These are phyloP conservation scores for Aspergillus pseudotamarii DNA, from an alignment of 2,329 filamentous ascomycete genomes.

Conservation along the genomic window DNA sequence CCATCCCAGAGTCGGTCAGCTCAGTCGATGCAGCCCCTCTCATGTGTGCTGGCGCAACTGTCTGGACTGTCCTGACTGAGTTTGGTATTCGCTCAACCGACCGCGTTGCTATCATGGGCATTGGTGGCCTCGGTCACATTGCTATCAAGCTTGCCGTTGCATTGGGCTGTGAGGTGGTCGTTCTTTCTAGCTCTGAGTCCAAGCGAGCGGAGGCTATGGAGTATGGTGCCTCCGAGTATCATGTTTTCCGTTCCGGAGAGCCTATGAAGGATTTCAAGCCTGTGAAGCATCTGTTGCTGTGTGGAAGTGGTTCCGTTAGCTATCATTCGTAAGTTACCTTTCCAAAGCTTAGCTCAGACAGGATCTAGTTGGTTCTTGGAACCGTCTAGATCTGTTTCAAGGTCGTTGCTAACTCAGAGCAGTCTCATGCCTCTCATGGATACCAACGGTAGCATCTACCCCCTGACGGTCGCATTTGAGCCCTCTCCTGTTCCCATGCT, in stretches of 20 bases:
- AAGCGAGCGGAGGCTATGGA: conserved; percentile 25
- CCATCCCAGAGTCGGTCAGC: conserved; percentile 26
- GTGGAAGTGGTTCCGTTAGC: conserved; percentile 14
- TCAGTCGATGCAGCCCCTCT: conserved; percentile 33
- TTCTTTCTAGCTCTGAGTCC: conserved; percentile 21
- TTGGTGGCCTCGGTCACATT: conserved; percentile 73
- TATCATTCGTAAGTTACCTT: conserved; percentile 16
- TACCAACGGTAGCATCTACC: conserved; percentile 31
- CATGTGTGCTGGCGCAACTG: conserved; percentile 39
- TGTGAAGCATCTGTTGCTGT: conserved; percentile 21
- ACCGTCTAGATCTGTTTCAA: not conserved
- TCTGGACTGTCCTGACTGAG: conserved; percentile 63
- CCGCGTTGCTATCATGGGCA: conserved; percentile 67
- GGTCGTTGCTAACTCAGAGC: not conserved
- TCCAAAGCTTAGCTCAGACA: not conserved
- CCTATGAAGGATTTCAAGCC: conserved; percentile 12
- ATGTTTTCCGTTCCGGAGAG: conserved; percentile 35
- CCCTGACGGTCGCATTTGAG: conserved; percentile 26
- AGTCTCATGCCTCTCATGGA: conserved; percentile 29
- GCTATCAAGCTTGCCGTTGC: conserved; percentile 70
- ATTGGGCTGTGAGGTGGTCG: conserved; percentile 60
- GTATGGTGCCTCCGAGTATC: conserved; percentile 65
- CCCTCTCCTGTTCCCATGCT: conserved; percentile 38
- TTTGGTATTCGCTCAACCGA: conserved; percentile 65
- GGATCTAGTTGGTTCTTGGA: not conserved